Percentiles rank a stretch among this genome's conserved stretches.
phyloP scores from a whole-genome alignment of 176 grass and related monocot species.

The Hordeum marinum region DNA sequence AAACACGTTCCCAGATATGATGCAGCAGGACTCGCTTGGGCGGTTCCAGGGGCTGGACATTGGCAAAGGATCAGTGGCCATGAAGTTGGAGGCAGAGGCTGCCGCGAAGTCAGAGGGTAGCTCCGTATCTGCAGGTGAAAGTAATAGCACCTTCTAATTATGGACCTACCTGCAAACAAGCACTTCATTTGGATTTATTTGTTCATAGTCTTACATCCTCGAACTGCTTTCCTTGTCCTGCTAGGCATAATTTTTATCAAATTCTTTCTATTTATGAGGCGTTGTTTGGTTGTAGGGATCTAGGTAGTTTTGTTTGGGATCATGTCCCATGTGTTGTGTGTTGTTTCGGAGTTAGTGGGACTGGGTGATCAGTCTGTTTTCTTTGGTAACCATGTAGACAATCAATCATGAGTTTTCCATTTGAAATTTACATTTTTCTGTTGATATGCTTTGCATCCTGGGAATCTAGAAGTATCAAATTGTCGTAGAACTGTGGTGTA shows the following conservation, averaged over 20 bases:
- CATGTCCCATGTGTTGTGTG: conserved; percentile 22
- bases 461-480: not conserved
- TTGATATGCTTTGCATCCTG: not conserved
- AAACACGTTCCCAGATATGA: conserved; percentile 63
- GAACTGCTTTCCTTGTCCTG: not conserved
- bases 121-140: conserved; percentile 73
- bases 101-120: conserved; percentile 61
- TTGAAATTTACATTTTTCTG: conserved; percentile 18
- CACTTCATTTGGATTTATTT: conserved; percentile 44
- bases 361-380: not conserved
- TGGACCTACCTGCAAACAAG: conserved; percentile 23
- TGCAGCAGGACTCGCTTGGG: conserved; percentile 82
- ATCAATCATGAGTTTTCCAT: not conserved
- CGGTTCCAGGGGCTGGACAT: conserved; percentile 73
- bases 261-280: conserved; percentile 53
- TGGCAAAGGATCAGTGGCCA: conserved; percentile 53
- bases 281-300: conserved; percentile 39
- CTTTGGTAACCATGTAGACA: conserved; percentile 21
- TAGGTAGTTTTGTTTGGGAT: conserved; percentile 43
- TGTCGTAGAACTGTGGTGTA: not conserved
- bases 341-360: conserved; percentile 18
- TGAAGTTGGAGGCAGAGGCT: conserved; percentile 65
- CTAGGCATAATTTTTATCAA: conserved; percentile 50
- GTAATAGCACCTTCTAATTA: conserved; percentile 68
- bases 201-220: conserved; percentile 62